Percentiles rank a stretch among this genome's conserved stretches.
phyloP scores from a whole-genome alignment of 2,329 filamentous ascomycete species.

The Pseudofabraea citricarpa region DNA sequence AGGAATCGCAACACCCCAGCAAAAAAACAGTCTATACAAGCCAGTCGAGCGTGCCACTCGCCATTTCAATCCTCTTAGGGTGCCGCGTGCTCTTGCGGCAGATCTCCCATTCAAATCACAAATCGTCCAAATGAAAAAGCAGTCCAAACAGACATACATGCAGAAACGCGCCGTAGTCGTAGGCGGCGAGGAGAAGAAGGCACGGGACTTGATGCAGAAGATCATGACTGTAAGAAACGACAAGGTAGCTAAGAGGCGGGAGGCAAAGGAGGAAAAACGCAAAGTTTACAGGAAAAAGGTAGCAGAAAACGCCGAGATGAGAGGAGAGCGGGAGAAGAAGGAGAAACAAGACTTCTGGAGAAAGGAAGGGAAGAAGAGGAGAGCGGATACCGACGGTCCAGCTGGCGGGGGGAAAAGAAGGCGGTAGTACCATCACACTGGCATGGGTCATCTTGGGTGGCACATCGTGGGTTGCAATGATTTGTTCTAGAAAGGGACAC shows the following conservation, averaged over 20 bases:
- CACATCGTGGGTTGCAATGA: neutral
- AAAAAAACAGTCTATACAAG: constrained; percentile 83
- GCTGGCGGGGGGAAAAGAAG: constrained; percentile 34
- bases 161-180: constrained; percentile 92
- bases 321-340: constrained; percentile 78
- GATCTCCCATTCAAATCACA: constrained; percentile 91
- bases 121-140: constrained; percentile 74
- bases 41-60: constrained; percentile 59
- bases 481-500: too few relatives aligned
- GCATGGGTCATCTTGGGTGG: neutral
- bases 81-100: constrained; percentile 76
- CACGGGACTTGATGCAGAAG: constrained; percentile 86
- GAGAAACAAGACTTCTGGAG: constrained; percentile 93
- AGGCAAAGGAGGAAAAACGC: constrained; percentile 84
- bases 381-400: constrained; percentile 46
- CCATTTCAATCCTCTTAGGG: constrained; percentile 69
- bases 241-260: constrained; percentile 75
- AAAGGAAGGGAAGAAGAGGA: constrained; percentile 79
- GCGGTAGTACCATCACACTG: constrained; percentile 4
- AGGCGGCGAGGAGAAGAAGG: constrained; percentile 82
- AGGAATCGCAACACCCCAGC: constrained; percentile 69
- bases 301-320: constrained; percentile 78
- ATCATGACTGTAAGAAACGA: constrained; percentile 87
- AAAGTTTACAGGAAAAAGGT: constrained; percentile 79
- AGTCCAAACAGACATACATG: constrained; percentile 80